Conservation (phyloP, 371 early-diverging fungal species). For the Apophysomyces elegans region DNA sequence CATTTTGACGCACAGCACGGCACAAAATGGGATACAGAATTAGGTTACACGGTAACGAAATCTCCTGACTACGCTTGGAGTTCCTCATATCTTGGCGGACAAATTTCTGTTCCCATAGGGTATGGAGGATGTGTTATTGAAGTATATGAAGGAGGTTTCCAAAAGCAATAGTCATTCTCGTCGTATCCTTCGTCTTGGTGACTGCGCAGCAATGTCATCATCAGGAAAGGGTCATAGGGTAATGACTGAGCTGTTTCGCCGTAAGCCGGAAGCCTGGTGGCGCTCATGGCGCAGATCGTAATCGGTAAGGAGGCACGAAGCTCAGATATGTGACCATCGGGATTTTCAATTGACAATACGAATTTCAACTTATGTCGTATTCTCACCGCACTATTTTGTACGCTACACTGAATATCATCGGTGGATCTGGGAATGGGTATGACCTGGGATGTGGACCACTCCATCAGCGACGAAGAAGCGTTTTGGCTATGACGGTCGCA, state of each 20-base stretch:
- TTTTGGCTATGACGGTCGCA: slow-evolving; percentile 6
- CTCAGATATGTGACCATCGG: slow-evolving; percentile 45
- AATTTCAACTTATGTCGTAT: slow-evolving; percentile 51
- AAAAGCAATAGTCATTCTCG: background rate
- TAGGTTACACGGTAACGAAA: background rate
- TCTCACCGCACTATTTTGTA: slow-evolving; percentile 40
- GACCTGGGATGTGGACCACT: slow-evolving; percentile 33
- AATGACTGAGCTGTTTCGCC: slow-evolving; percentile 36
- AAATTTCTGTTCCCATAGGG: background rate
- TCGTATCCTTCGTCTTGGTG: background rate
- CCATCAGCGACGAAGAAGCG: slow-evolving; percentile 16
- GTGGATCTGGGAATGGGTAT: slow-evolving; percentile 31
- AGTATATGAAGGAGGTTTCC: background rate
- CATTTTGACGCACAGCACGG: background rate
- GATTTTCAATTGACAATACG: slow-evolving; percentile 37
- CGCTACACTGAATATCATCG: slow-evolving; percentile 39
- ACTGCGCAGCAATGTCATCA: slow-evolving; percentile 14
- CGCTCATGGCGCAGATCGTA: slow-evolving; percentile 31
- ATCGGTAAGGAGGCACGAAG: slow-evolving; percentile 38
- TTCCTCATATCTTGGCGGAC: slow-evolving; percentile 8
- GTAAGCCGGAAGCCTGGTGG: slow-evolving; percentile 36
- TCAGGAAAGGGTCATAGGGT: slow-evolving; percentile 44
- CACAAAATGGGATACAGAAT: background rate
- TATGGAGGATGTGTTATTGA: background rate
- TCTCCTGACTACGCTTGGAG: background rate